Percentiles rank a stretch among this genome's conserved stretches.
Evolutionary conservation across 2,329 filamentous ascomycete species (phyloP).

Genomic region (Fusarium nodosum): DNA sequence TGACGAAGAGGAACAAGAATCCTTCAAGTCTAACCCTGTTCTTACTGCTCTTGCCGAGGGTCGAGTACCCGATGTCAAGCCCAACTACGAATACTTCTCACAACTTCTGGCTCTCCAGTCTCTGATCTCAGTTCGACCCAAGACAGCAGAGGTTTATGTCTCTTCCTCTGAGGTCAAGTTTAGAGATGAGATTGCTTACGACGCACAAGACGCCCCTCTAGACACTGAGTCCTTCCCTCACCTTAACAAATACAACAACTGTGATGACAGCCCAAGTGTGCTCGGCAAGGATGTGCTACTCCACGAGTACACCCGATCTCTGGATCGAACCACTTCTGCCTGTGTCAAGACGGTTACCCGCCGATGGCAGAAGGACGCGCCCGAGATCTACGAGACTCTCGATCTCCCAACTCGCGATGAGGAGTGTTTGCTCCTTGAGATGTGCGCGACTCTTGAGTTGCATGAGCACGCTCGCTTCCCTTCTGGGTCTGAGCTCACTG

Average conservation of each 20-base stretch:
- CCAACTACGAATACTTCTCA: conserved; percentile 73
- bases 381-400: conserved; percentile 67
- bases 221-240: conserved; percentile 67
- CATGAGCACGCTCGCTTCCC: conserved; percentile 71
- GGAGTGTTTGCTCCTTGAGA: conserved; percentile 70
- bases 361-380: conserved; percentile 71
- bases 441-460: conserved; percentile 71
- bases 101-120: conserved; percentile 68
- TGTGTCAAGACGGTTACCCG: conserved; percentile 66
- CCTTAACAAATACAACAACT: conserved; percentile 66
- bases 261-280: conserved; percentile 65
- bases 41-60: conserved; percentile 71
- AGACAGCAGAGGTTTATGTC: conserved; percentile 71
- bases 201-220: conserved; percentile 60
- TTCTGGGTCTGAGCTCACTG: conserved; percentile 70
- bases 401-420: conserved; percentile 63
- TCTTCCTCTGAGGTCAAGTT: conserved; percentile 67
- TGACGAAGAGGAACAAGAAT: conserved; percentile 61
- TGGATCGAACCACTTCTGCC: conserved; percentile 69
- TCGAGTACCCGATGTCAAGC: conserved; percentile 68
- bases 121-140: conserved; percentile 67
- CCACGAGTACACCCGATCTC: conserved; percentile 69
- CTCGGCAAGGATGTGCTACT: conserved; percentile 67
- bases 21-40: conserved; percentile 75
- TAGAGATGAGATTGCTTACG: conserved; percentile 62